Evolutionary conservation across 2,329 filamentous ascomycete species (phyloP), one percentile per base, ranked within the genome.

Genomic region (Scopulariopsis brevicaulis): DNA sequence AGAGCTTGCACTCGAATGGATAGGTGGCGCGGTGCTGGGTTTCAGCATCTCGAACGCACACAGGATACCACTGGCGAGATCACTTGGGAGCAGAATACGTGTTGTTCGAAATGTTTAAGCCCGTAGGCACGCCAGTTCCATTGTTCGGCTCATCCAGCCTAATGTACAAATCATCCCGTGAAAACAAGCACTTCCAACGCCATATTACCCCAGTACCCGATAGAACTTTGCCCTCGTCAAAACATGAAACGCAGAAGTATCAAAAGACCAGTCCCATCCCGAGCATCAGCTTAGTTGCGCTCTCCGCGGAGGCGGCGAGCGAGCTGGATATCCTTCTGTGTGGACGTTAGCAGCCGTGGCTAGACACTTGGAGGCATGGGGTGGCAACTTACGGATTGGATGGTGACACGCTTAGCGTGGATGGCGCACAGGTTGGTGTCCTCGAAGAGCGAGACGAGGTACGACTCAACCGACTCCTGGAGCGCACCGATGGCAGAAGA

Each of bases 351-450:
- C 15, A 18, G 15, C 2, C 4, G 32, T 18, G 8, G 12, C 20
- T 7, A 28, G 14, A 11, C 15, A 22, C 2, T 1, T 14, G 7
- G 11, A 11, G 1, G 15, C 15, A n/a, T 25, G 6, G 8, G 10
- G 14, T 25, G 0, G 8, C 5, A 24, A 52, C 57, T 50, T 59
- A 60, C 59, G 65, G 86, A 86, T 77, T 93, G 93, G 77, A 97
- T 97, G 70, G 93, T 97, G 71, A 97, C 94, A 80, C 94, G 91
- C 86, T 97, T 97, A 77, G 94, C 93, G 79, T 97, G 94, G 75
- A 97, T 96, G 71, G 94, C 93, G 79, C 93, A 97, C 57, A 96
- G 80, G 81, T 97, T 97, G 78, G 93, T 96, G 73, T 97, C 93
- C 77, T 97, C 92, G 69, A 97, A 97, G 64, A 97, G 87, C 52